Conservation (phyloP, 495 filamentous ascomycete genomes). For the Clohesyomyces aquaticus region DNA sequence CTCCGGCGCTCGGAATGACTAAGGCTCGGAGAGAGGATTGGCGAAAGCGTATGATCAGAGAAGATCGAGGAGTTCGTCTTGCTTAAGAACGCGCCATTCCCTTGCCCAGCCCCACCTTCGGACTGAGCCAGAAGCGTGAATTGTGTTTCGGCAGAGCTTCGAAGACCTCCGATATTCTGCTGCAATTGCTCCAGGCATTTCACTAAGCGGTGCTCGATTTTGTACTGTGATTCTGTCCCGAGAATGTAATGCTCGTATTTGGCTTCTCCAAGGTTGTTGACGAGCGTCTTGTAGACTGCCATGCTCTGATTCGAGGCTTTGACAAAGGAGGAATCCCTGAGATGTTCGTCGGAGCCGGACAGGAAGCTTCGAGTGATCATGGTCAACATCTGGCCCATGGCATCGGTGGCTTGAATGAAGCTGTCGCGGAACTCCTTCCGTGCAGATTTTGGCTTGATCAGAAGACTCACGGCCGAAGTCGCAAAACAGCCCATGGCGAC, state of each 20-base stretch:
- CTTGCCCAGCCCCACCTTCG: slow-evolving; percentile 17
- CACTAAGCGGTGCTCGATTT: slow-evolving; percentile 76
- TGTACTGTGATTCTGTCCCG: slow-evolving; percentile 81
- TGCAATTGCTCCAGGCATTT: slow-evolving; percentile 84
- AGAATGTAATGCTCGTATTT: slow-evolving; percentile 87
- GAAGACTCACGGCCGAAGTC: slow-evolving; percentile 74
- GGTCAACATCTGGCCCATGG: slow-evolving; percentile 77
- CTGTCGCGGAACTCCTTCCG: slow-evolving; percentile 73
- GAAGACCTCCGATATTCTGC: slow-evolving; percentile 87
- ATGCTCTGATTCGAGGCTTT: slow-evolving; percentile 68
- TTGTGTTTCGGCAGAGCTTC: slow-evolving; percentile 86
- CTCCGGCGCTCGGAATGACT: slow-evolving; percentile 30
- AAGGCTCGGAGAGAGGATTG: slow-evolving; percentile 29
- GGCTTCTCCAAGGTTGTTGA: slow-evolving; percentile 81
- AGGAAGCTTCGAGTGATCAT: slow-evolving; percentile 86
- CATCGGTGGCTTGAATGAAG: slow-evolving; percentile 73
- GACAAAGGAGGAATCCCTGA: slow-evolving; percentile 65
- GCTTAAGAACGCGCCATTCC: slow-evolving; percentile 25
- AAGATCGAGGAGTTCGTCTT: slow-evolving; percentile 14
- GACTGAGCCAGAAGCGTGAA: slow-evolving; percentile 77
- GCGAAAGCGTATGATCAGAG: slow-evolving; percentile 8
- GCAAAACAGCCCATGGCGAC: slow-evolving; percentile 80
- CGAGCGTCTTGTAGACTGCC: slow-evolving; percentile 70
- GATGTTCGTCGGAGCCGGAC: slow-evolving; percentile 78
- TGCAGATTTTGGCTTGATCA: slow-evolving; percentile 81